Base-by-base conservation (phyloP, 2,329 filamentous ascomycete species). In the Thermochaetoides dissita region DNA sequence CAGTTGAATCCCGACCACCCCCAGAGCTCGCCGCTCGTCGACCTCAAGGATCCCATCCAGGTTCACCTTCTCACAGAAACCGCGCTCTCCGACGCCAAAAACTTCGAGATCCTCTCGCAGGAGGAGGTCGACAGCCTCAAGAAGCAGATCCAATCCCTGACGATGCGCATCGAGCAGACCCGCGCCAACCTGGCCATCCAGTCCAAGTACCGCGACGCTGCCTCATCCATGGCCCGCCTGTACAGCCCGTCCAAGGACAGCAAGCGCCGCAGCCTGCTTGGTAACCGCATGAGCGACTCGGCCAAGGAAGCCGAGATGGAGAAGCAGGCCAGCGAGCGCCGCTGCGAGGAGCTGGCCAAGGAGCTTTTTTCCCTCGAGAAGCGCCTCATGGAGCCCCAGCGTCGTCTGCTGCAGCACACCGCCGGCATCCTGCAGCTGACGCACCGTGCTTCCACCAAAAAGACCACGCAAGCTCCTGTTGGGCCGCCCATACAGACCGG, bases 1-100 rank as follows among this genome's bases (percentile, higher is more conserved):
- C 43, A 76, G 74, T 59, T 67, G 57, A 76, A 72, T 52, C 48
- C 62, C 33, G 61, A 64, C 30, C 67, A 68, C 40, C 65, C 68
- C 8, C 71, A 73, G 49, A 78, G 68, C 52, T 75, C 74, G 12
- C 63, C 62, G 4, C 64, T 72, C 8, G 68, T 79, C 50, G 74
- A 81, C 53, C 65, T 80, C 41, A 74, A 76, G 49, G 83, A 84
- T 59, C 74, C 70, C 46, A 83, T 98, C 36, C 82, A 87, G 53
- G 79, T 94, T 59, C 93, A 96, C 59, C 67, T 98, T 37, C 73
- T 98, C 45, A 88, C 91, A 47, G 89, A 96, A 65, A 96, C 86
- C 12, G 91, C 91, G 12, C 75, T 98, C 46, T 76, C 80, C 46
- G 91, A 98, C 63, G 93, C 87, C 65, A 81, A 79, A 56, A 68